Evolutionary conservation across 2,329 filamentous ascomycete genomes (phyloP).

Genomic region (Colletotrichum lindemuthianum): DNA sequence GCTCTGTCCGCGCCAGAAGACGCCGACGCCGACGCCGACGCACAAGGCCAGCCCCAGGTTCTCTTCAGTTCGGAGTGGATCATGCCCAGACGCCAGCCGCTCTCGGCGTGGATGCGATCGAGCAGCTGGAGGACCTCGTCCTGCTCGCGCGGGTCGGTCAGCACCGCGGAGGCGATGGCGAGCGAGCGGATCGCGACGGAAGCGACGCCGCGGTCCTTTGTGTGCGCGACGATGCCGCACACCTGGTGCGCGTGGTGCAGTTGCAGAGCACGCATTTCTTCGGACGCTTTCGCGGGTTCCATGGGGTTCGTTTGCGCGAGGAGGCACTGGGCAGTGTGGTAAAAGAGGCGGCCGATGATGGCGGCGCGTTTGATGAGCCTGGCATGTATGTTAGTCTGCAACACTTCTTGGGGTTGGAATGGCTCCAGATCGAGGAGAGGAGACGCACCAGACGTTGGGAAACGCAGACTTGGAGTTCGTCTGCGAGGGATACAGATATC

Average conservation of each 20-base stretch:
- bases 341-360: slow-evolving; percentile 85
- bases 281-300: slow-evolving; percentile 64
- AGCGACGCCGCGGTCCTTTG: slow-evolving; percentile 81
- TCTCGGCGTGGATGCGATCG: slow-evolving; percentile 77
- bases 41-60: slow-evolving; percentile 75
- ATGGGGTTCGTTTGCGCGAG: slow-evolving; percentile 83
- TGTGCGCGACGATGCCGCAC: slow-evolving; percentile 89
- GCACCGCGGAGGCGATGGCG: slow-evolving; percentile 78
- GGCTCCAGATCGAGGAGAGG: neutral
- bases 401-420: neutral
- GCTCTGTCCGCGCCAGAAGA: too few relatives aligned
- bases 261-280: slow-evolving; percentile 77
- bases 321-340: slow-evolving; percentile 86
- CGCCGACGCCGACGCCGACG: too few relatives aligned
- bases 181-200: slow-evolving; percentile 83
- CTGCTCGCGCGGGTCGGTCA: slow-evolving; percentile 77
- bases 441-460: slow-evolving; percentile 81
- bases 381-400: neutral
- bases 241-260: slow-evolving; percentile 83
- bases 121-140: slow-evolving; percentile 84
- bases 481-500: slow-evolving; percentile 76
- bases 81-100: slow-evolving; percentile 80
- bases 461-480: slow-evolving; percentile 78
- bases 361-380: slow-evolving; percentile 86
- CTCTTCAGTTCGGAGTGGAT: slow-evolving; percentile 78